Percentiles rank a stretch among this genome's conserved stretches.
These are phyloP conservation scores for Ustilago loliicola DNA, from an alignment of 1,284 basidiomycete species.

Conservation along the genomic window DNA sequence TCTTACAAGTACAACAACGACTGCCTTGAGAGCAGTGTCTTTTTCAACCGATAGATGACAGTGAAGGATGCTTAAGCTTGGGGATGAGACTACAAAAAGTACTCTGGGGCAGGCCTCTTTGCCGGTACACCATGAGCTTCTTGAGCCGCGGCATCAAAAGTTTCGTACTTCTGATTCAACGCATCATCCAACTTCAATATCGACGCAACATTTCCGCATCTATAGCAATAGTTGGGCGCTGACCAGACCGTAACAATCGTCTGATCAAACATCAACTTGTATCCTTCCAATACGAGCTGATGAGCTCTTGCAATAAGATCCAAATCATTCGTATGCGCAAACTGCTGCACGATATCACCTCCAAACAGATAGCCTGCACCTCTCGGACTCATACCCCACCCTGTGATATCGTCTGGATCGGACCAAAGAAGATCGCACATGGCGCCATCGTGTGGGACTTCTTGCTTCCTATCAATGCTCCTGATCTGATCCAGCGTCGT, in stretches of 20 bases:
- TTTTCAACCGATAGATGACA: neutral
- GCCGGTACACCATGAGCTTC: conserved; percentile 65
- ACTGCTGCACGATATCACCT: conserved; percentile 87
- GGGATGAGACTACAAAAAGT: conserved; percentile 55
- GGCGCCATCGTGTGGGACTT: conserved; percentile 98
- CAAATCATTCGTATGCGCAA: conserved; percentile 90
- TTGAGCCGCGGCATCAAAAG: conserved; percentile 66
- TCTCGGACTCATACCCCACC: conserved; percentile 91
- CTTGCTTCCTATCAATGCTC: conserved; percentile 93
- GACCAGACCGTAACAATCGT: conserved; percentile 98
- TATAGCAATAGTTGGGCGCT: conserved; percentile 97
- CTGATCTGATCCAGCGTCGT: conserved; percentile 77
- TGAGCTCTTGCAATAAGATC: conserved; percentile 96
- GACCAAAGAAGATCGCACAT: conserved; percentile 99
- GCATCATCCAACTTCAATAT: conserved; percentile 68
- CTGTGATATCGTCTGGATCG: conserved; percentile 81
- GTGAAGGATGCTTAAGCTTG: neutral
- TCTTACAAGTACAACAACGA: conserved; percentile 23
- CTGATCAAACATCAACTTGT: conserved; percentile 96
- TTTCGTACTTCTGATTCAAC: conserved; percentile 67
- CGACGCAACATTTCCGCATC: conserved; percentile 67
- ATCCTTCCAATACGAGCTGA: conserved; percentile 96
- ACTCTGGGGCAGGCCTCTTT: conserved; percentile 65
- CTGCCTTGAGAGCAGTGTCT: neutral
- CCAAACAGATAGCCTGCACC: conserved; percentile 97